Evolutionary conservation across 2,329 filamentous ascomycete genomes (phyloP), one percentile per base, ranked within the genome.

Genomic region (Escovopsis weberi): DNA sequence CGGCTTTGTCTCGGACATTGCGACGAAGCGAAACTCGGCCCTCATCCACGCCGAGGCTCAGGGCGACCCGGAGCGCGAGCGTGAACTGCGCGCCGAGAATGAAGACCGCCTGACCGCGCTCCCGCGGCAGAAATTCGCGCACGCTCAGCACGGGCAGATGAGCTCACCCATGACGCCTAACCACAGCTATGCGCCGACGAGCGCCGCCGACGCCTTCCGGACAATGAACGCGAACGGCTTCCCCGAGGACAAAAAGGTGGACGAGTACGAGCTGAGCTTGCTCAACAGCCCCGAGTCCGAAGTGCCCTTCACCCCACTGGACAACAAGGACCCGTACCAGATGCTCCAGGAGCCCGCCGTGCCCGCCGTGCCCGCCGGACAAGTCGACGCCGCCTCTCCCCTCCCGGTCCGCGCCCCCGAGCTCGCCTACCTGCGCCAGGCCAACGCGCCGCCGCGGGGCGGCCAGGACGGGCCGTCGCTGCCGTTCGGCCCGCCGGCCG

Each of bases 41-140:
- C 65, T 88, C 37, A 93, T 94, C 47, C 74, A 79, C 49, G 80
- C 86, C 45, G 86, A 89, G 63, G 85, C 87, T 1, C 76, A 78
- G 47, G 85, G 84, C 15, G 82, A 94, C 48, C 68, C 72, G 1
- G 82, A 86, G n/a, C 74, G 80, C 37, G 86, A 94, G 59, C 77
- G 78, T 42, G 80, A 89, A 57, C 71, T 94, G 4, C 77, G 85
- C 30, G 76, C 74, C 26, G 87, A 94, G 58, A 80, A 91, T 50
- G 80, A 94, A 61, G 88, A 94, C 56, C 77, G 75, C 42, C 82
- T 94, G 53, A 85, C 85, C 6, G 84, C 85, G 2, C 74, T 94
- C 6, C 87, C 87, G 2, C 77, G 75, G 43, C 71, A 72, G 48
- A 77, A 77, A 44, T 75, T 80, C 53, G 65, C 82, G 10, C 75